Conservation (phyloP, 768 basidiomycete genomes). For the Collybiopsis confluens region DNA sequence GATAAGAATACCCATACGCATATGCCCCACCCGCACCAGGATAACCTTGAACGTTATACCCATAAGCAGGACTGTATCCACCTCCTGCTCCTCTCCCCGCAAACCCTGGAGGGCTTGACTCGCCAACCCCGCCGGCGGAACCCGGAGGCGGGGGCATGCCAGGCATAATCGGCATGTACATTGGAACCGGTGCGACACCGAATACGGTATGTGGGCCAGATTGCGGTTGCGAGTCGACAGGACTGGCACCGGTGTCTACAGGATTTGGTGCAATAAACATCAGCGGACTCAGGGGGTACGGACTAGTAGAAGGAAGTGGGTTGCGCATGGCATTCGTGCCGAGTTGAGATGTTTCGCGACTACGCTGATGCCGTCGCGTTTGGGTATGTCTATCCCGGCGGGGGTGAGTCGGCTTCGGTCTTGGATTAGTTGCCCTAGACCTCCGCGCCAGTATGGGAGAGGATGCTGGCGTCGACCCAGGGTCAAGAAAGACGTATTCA, state of each 20-base stretch:
- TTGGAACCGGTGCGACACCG: neutral
- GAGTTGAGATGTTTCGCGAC: neutral
- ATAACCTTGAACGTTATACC: constrained; percentile 1
- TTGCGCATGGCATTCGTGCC: neutral
- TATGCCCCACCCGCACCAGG: neutral
- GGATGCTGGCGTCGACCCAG: neutral
- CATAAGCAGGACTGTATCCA: neutral
- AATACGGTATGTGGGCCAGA: neutral
- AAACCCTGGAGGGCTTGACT: constrained; percentile 1
- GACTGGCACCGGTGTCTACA: neutral
- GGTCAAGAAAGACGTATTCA: constrained; percentile 2
- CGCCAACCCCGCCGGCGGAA: neutral
- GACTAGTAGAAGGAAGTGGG: constrained; percentile 2
- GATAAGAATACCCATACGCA: neutral
- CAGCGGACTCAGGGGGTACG: constrained; percentile 1
- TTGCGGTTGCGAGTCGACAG: neutral
- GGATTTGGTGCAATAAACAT: neutral
- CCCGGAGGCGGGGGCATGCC: constrained; percentile 2
- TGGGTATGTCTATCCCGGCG: neutral
- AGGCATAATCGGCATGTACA: constrained; percentile 5
- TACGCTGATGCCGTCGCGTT: neutral
- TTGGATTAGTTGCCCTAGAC: neutral
- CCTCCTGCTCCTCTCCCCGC: constrained; percentile 4
- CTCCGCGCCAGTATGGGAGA: neutral
- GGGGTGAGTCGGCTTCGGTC: neutral